Evolutionary conservation across 2,329 filamentous ascomycete genomes (phyloP), one percentile per base, ranked within the genome.

Genomic region (Cladobotryum mycophilum): DNA sequence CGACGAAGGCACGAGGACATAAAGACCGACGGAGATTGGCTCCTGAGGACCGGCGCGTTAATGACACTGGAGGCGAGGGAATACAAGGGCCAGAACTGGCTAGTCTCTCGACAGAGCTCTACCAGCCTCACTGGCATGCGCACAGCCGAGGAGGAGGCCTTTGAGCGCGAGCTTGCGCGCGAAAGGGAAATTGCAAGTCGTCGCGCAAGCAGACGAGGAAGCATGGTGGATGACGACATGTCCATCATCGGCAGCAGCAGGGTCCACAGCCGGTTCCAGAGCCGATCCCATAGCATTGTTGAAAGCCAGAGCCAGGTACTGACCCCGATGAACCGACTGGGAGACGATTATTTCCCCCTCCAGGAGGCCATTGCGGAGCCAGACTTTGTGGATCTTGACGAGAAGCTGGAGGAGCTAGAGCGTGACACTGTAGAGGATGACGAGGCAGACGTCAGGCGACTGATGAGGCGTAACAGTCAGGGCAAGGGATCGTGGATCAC

Each of bases 31-130:
- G 79, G 77, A 51, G 82, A 85, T 66, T 87, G 84, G 83, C 68
- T 87, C 42, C 70, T 84, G 20, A 76, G 82, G 30, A 77, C 82
- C 1, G 83, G 82, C 43, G 81, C 81, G 6, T 62, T 84, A 43
- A 78, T 87, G 58, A 78, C 78, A 51, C 76, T 75, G 47, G 80
- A 83, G 61, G 73, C 82, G 15, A 73, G 83, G 51, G 84, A 87
- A 61, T 82, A 73, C 60, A 86, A 86, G 66, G 84, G 84, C 13
- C 83, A 87, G 65, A 70, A 78, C 13, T 88, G 84, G 84, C 75
- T 88, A 17, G 71, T 80, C n/a, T 80, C 81, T 20, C 75, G 81
- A 43, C 80, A 78, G 49, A 84, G 81, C 62, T 84, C 82, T 2
- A 86, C 81, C 8, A 84, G 78, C 60, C 71, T 86, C 15, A 68